phyloP scores from a whole-genome alignment of 2,329 filamentous ascomycete species.

The Cytospora schulzeri region DNA sequence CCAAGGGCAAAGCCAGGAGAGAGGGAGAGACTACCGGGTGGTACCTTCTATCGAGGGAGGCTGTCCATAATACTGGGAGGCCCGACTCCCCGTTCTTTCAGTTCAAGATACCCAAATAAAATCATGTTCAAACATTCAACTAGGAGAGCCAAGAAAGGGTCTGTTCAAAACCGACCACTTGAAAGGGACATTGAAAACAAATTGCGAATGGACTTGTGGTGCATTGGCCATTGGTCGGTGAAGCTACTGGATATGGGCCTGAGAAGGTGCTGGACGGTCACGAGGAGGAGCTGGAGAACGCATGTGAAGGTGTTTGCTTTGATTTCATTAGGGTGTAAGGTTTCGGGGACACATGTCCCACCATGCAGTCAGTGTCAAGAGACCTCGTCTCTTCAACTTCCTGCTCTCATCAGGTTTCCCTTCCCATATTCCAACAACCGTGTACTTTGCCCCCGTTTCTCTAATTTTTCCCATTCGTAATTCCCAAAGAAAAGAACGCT shows the following conservation, averaged over 20 bases:
- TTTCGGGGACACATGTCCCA: neutral
- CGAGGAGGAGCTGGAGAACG: neutral
- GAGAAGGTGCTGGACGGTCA: neutral
- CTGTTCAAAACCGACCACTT: neutral
- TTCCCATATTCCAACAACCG: neutral
- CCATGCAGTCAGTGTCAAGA: neutral
- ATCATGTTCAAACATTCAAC: neutral
- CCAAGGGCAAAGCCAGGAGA: neutral
- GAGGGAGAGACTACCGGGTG: neutral
- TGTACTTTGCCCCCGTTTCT: conserved; percentile 2
- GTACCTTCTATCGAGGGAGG: too few relatives aligned
- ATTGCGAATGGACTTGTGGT: neutral
- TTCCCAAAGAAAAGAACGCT: conserved; percentile 2
- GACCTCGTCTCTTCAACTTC: neutral
- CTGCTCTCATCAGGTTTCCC: neutral
- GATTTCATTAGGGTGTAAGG: neutral
- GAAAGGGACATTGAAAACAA: too few relatives aligned
- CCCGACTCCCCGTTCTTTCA: neutral
- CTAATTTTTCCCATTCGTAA: neutral
- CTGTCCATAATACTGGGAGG: neutral
- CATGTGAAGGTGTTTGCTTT: neutral
- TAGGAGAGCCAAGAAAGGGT: neutral
- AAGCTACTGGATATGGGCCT: neutral
- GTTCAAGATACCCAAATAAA: neutral
- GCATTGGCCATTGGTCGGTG: neutral